Conservation (phyloP, 148 eudicot species). For the Fagopyrum tataricum region DNA sequence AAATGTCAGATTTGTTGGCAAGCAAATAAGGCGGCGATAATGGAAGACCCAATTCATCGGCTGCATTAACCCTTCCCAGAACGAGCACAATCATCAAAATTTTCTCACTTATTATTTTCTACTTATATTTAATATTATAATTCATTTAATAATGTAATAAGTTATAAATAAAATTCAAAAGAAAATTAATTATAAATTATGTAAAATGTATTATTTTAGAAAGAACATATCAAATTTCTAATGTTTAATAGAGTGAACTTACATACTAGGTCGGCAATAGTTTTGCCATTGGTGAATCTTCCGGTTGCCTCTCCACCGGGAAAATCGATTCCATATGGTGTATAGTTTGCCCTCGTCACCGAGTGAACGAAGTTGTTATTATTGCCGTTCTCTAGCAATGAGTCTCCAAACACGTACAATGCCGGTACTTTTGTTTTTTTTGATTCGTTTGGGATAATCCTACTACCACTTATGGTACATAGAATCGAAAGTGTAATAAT, state of each 20-base stretch:
- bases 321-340: conserved; percentile 57
- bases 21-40: conserved; percentile 45
- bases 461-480: too few relatives aligned
- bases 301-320: conserved; percentile 51
- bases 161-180: too few relatives aligned
- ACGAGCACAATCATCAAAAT: too few relatives aligned
- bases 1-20: not conserved
- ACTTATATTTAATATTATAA: too few relatives aligned
- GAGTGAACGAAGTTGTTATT: conserved; percentile 47
- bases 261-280: conserved; percentile 54
- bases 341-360: conserved; percentile 47
- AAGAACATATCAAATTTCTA: too few relatives aligned
- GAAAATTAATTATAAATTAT: too few relatives aligned
- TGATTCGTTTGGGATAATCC: too few relatives aligned
- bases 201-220: too few relatives aligned
- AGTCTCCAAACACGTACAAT: conserved; percentile 66
- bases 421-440: conserved; percentile 56
- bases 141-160: too few relatives aligned
- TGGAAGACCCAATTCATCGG: conserved; percentile 60
- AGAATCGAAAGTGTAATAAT: too few relatives aligned
- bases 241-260: too few relatives aligned
- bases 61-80: conserved; percentile 25
- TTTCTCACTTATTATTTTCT: too few relatives aligned
- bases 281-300: conserved; percentile 64
- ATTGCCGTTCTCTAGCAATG: conserved; percentile 59